A percentile compares a stretch with the other conserved stretches of the same genome.
These are phyloP conservation scores for Pseudozyma thailandica DNA, from an alignment of 1,284 basidiomycete species.

Conservation along the genomic window DNA sequence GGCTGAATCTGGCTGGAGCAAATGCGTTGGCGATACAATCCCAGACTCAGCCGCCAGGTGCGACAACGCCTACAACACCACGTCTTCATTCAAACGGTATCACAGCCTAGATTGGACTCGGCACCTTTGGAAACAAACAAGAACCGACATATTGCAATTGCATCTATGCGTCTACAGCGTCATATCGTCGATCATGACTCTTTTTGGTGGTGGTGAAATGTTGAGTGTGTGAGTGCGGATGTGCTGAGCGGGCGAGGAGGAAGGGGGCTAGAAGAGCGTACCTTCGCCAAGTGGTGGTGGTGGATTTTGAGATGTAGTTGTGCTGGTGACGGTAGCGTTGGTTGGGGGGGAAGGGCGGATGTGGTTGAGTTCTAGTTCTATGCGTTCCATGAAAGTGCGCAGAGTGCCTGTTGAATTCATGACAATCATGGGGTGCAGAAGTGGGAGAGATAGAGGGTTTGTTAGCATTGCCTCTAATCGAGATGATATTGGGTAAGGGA, in stretches of 20 bases:
- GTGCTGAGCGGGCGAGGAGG: background rate
- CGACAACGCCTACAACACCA: constrained; percentile 23
- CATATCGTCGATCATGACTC: too few species aligned
- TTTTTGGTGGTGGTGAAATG: background rate
- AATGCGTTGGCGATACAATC: background rate
- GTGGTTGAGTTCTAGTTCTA: constrained; percentile 45
- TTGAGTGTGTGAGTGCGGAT: background rate
- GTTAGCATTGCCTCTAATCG: background rate
- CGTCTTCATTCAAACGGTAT: constrained; percentile 11
- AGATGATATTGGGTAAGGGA: background rate
- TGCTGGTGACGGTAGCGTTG: background rate
- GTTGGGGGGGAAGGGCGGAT: too few species aligned
- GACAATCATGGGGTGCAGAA: too few species aligned
- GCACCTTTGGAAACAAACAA: too few species aligned
- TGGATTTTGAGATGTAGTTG: background rate
- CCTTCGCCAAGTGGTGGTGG: constrained; percentile 24
- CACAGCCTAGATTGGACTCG: constrained; percentile 6
- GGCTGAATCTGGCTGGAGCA: constrained; percentile 1
- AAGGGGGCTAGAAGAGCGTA: constrained; percentile 23
- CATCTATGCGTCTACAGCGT: too few species aligned
- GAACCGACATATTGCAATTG: too few species aligned
- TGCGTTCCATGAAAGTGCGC: constrained; percentile 48
- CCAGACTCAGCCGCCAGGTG: constrained; percentile 1
- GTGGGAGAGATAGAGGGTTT: background rate
- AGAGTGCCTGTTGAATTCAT: constrained; percentile 51